Conservation (phyloP, 2,329 filamentous ascomycete species). For the Penicillium sp. region DNA sequence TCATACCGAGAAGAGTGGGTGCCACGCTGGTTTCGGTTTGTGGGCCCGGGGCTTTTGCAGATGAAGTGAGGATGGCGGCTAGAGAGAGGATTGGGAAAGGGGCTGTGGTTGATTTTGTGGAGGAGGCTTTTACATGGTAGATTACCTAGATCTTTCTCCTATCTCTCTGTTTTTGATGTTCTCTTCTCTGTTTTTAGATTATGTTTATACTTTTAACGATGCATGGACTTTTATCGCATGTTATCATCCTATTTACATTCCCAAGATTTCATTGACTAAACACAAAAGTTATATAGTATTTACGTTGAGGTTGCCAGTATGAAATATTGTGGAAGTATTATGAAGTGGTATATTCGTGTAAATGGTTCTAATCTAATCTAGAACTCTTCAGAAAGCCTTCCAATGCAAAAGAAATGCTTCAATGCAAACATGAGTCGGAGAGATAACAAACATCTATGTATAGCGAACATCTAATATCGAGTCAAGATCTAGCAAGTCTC, state of each 20-base stretch:
- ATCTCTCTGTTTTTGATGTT: neutral
- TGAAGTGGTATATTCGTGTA: neutral
- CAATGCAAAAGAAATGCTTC: neutral
- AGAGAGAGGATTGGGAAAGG: constrained; percentile 53
- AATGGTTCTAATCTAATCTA: neutral
- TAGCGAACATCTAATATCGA: neutral
- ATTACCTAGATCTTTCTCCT: neutral
- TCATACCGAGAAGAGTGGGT: constrained; percentile 56
- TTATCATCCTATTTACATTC: neutral
- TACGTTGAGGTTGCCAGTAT: no score
- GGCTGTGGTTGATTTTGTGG: constrained; percentile 61
- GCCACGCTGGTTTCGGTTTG: constrained; percentile 64
- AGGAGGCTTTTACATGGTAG: constrained; percentile 67
- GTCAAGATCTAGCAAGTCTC: neutral
- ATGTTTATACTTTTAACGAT: neutral
- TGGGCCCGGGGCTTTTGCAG: constrained; percentile 63
- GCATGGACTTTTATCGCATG: neutral
- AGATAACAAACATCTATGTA: neutral
- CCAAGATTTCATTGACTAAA: no score
- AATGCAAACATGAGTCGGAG: neutral
- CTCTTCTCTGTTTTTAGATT: neutral
- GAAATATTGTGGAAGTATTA: neutral
- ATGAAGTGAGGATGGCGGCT: constrained; percentile 59
- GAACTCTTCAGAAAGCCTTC: neutral
- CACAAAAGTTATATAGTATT: no score